A percentile compares a stretch with the other conserved stretches of the same genome.
These are phyloP conservation scores for Fusarium floridanum DNA, from an alignment of 2,329 filamentous ascomycete genomes.

Conservation along the genomic window DNA sequence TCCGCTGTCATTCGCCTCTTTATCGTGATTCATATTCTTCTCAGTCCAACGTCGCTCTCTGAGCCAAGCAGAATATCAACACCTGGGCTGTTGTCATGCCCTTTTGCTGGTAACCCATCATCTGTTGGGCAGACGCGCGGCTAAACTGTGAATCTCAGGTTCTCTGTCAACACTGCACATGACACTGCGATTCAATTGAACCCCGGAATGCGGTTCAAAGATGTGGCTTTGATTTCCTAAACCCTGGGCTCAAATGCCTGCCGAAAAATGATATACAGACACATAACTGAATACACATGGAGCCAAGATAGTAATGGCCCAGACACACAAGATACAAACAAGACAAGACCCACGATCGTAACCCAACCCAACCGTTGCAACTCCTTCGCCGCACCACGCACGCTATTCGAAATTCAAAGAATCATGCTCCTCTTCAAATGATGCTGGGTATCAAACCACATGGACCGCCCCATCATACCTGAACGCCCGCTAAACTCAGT, in stretches of 20 bases:
- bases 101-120: background rate
- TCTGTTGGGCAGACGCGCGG: conserved; percentile 7
- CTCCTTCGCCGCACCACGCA: conserved; percentile 45
- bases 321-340: conserved; percentile 34
- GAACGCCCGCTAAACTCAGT: conserved; percentile 49
- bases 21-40: background rate
- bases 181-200: background rate
- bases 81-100: background rate
- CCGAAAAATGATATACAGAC: conserved; percentile 38
- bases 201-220: background rate
- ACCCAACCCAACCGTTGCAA: conserved; percentile 30
- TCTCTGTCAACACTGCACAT: background rate
- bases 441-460: conserved; percentile 52
- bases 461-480: conserved; percentile 45
- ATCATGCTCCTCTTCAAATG: conserved; percentile 45
- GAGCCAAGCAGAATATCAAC: conserved; percentile 3
- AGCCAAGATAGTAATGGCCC: conserved; percentile 26
- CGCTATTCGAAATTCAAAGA: conserved; percentile 46
- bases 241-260: conserved; percentile 23
- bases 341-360: conserved; percentile 23
- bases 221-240: conserved; percentile 25
- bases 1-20: background rate
- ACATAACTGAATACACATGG: conserved; percentile 36
- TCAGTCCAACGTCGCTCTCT: background rate
- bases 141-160: conserved; percentile 17